Evolutionary conservation across 1,284 basidiomycete species (phyloP), one percentile per base, ranked within the genome.

Genomic region (Inonotus hispidus): DNA sequence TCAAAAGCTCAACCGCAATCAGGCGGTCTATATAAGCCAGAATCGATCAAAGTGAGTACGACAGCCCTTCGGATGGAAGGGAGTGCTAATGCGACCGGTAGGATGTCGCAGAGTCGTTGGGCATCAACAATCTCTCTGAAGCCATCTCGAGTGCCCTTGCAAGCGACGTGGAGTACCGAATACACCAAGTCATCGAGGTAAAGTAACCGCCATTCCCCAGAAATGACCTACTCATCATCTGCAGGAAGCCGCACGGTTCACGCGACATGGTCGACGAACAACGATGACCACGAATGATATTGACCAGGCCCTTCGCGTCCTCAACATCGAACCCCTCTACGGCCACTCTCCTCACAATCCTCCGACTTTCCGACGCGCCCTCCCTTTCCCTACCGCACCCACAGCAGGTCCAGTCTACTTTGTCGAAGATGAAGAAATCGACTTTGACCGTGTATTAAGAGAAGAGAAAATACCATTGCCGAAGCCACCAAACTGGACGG

Each of bases 341-440:
- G 90, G 90, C n/a, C 90, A 92, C 71, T 82, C 82, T 6, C 77
- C 85, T 0, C 80, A 85, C 66, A 85, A 85, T 54, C 84, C 88
- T 27, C 85, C 87, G 0, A 78, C 82, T 0, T 94, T 94, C 77
- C 82, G 87, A 61, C 82, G 86, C 53, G 88, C 88, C 0, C 77
- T 84, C 23, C 87, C 87, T 3, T 88, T 84, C 63, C 82, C 87
- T 0, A 79, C 85, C 58, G 71, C 80, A 16, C 77, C 81, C 1
- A 71, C 81, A 41, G 79, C 83, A 10, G 82, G 86, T 32, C 74
- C 91, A 32, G 84, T 99, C 3, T 98, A 95, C 76, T 93, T 94
- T 68, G 84, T 97, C 14, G 93, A 97, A 66, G 96, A 99, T 70
- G 94, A 98, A 68, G 96, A 99, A 74, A 92, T 99, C 62, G 96